A percentile compares a stretch with the other conserved stretches of the same genome.
These are phyloP conservation scores for Arthrinium puccinioides DNA, from an alignment of 2,329 filamentous ascomycete genomes.

Conservation along the genomic window DNA sequence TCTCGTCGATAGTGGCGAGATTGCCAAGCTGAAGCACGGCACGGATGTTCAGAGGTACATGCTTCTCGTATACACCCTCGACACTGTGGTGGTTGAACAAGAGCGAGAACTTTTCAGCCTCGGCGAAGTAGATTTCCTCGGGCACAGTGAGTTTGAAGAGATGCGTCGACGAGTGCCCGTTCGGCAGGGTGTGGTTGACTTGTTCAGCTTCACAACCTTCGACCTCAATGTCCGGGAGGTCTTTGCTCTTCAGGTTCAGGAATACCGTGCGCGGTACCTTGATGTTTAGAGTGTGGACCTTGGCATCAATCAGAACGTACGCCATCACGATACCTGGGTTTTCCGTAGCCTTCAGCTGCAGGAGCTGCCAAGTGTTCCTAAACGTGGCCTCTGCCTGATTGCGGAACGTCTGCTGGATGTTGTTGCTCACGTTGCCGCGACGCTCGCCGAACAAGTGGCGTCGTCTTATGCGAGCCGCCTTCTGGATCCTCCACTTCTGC, in stretches of 20 bases:
- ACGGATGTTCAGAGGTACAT: conserved; percentile 78
- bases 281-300: conserved; percentile 81
- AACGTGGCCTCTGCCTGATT: conserved; percentile 88
- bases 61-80: conserved; percentile 94
- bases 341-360: conserved; percentile 79
- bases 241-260: conserved; percentile 81
- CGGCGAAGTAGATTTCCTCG: conserved; percentile 79
- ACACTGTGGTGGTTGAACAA: conserved; percentile 91
- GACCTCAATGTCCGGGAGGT: conserved; percentile 82
- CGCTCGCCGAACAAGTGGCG: conserved; percentile 91
- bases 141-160: conserved; percentile 89
- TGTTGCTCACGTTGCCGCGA: conserved; percentile 55
- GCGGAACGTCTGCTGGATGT: conserved; percentile 67
- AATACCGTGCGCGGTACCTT: conserved; percentile 86
- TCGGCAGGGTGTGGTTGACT: conserved; percentile 86
- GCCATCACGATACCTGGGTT: conserved; percentile 80
- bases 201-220: conserved; percentile 85
- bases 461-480: conserved; percentile 75
- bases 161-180: conserved; percentile 88
- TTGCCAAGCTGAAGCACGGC: conserved; percentile 87
- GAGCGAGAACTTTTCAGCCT: conserved; percentile 72
- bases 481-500: conserved; percentile 97
- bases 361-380: conserved; percentile 88
- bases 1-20: conserved; percentile 87
- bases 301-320: conserved; percentile 87